phyloP scores from a whole-genome alignment of 2,329 filamentous ascomycete species.

The Ilyonectria mors-panacis region DNA sequence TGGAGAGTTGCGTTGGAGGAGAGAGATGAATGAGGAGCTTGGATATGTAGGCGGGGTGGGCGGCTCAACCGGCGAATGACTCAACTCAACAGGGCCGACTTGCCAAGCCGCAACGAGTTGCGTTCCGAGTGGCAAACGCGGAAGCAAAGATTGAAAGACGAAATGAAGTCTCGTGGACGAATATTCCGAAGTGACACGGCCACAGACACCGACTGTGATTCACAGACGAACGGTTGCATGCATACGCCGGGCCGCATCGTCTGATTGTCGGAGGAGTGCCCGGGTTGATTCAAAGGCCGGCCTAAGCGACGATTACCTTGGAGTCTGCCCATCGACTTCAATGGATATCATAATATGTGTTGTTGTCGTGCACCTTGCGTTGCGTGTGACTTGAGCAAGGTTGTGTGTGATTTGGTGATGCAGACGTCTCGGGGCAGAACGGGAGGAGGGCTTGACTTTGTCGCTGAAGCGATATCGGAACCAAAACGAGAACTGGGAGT shows the following conservation, averaged over 20 bases:
- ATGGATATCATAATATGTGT: no score
- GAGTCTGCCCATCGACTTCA: neutral
- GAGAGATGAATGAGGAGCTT: neutral
- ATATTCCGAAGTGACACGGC: neutral
- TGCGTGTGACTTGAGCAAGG: no score
- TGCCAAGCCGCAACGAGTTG: neutral
- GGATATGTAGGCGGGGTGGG: neutral
- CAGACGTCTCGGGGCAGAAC: no score
- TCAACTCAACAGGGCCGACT: constrained; percentile 5
- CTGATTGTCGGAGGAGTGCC: no score
- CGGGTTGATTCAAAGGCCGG: no score
- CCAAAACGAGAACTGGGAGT: no score
- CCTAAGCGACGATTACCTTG: neutral
- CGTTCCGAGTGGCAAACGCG: neutral
- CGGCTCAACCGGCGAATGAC: constrained; percentile 3
- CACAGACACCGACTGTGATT: neutral
- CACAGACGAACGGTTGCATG: neutral
- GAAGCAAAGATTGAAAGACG: neutral
- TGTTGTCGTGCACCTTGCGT: no score
- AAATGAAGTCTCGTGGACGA: neutral
- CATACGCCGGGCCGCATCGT: neutral
- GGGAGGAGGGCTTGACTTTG: no score
- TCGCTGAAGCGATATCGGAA: no score
- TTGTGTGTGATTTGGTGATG: no score
- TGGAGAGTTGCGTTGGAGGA: neutral